Conservation (phyloP, 306 rosid genomes). For the Trifolium fragiferum region DNA sequence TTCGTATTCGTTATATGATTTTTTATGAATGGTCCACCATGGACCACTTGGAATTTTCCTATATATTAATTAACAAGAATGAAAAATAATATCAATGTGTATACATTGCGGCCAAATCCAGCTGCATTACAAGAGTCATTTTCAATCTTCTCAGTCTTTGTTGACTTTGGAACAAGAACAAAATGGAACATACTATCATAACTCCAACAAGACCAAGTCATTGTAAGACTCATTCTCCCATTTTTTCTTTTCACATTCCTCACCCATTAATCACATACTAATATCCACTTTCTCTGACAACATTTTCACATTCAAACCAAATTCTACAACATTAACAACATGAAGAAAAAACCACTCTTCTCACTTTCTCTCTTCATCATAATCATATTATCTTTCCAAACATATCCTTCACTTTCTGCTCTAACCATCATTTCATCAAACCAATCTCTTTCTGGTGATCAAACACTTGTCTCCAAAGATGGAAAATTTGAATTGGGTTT, state of each 20-base stretch:
- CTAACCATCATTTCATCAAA: slow-evolving; percentile 53
- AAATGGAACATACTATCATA: not conserved
- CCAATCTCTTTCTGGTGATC: slow-evolving; percentile 61
- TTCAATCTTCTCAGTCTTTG: slow-evolving; percentile 14
- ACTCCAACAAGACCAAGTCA: slow-evolving; percentile 33
- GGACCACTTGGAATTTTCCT: too few relatives aligned
- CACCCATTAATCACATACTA: not conserved
- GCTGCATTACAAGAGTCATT: not conserved
- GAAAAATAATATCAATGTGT: not conserved
- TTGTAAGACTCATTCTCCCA: slow-evolving; percentile 14
- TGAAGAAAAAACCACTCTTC: slow-evolving; percentile 30
- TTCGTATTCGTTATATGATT: too few relatives aligned
- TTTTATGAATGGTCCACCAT: too few relatives aligned
- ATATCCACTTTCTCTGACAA: slow-evolving; percentile 27
- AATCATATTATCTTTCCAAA: slow-evolving; percentile 31
- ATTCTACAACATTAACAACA: slow-evolving; percentile 28
- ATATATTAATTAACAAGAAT: too few relatives aligned
- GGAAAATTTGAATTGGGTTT: slow-evolving; percentile 65
- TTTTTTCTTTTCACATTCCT: not conserved
- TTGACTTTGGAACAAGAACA: slow-evolving; percentile 21
- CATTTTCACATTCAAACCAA: slow-evolving; percentile 11
- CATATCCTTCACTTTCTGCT: slow-evolving; percentile 45
- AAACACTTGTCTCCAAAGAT: slow-evolving; percentile 56
- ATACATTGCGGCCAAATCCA: slow-evolving; percentile 6
- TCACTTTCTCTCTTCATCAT: slow-evolving; percentile 39